These are phyloP conservation scores for Annona cherimola DNA, from an alignment of 164 flowering plant species.

Conservation along the genomic window DNA sequence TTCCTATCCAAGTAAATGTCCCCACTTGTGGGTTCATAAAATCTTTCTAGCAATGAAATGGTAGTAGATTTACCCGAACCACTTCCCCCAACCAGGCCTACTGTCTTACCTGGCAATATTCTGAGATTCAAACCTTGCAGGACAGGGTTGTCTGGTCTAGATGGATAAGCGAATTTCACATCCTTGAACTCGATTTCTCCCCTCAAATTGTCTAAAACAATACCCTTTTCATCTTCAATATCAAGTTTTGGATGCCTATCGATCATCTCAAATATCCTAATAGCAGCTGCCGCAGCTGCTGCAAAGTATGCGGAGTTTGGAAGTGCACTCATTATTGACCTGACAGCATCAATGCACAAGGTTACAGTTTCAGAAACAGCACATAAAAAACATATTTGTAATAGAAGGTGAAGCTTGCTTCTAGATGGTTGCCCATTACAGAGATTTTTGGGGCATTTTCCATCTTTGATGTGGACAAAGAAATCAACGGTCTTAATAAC, in stretches of 20 bases:
- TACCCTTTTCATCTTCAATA: constrained; percentile 28
- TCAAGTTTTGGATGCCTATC: constrained; percentile 34
- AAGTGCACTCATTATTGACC: constrained; percentile 18
- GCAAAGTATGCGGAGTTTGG: constrained; percentile 16
- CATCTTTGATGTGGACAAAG: neutral
- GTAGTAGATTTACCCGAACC: constrained; percentile 59
- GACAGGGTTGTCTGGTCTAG: constrained; percentile 39
- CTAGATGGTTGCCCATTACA: neutral
- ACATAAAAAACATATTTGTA: neutral
- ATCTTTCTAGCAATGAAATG: constrained; percentile 43
- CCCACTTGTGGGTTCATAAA: constrained; percentile 48
- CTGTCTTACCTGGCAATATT: constrained; percentile 32
- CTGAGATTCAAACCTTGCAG: constrained; percentile 31
- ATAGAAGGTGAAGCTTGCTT: neutral
- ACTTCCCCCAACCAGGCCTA: constrained; percentile 55
- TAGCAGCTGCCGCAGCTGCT: constrained; percentile 36
- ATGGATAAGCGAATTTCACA: constrained; percentile 44
- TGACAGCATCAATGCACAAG: neutral
- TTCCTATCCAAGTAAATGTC: constrained; percentile 40
- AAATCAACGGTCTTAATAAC: neutral
- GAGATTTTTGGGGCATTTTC: neutral
- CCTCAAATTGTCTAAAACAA: constrained; percentile 26
- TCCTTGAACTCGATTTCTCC: constrained; percentile 41
- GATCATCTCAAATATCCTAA: constrained; percentile 37
- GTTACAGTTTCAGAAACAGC: neutral